These are phyloP conservation scores for Fraxinus albicans DNA, from an alignment of 305 asterid species.

Conservation along the genomic window DNA sequence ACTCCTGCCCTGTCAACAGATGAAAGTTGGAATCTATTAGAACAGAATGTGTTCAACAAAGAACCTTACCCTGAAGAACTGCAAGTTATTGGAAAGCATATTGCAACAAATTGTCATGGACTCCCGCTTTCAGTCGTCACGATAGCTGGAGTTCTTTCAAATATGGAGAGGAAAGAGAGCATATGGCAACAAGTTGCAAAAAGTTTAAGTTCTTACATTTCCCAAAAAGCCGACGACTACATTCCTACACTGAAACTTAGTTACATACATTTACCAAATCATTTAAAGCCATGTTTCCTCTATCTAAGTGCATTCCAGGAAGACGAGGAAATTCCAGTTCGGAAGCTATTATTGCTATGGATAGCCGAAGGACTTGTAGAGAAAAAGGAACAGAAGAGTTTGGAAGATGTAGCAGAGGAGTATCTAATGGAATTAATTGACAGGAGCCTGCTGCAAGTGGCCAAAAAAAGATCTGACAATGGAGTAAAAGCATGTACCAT, in stretches of 20 bases:
- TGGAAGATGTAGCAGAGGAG: not conserved
- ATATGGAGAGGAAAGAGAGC: not conserved
- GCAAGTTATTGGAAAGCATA: not conserved
- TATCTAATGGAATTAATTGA: not conserved
- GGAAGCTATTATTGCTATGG: not conserved
- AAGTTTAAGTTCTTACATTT: too few relatives aligned
- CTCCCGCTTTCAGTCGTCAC: slow-evolving; percentile 6
- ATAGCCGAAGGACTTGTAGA: not conserved
- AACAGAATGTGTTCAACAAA: not conserved
- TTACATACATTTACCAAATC: slow-evolving; percentile 7
- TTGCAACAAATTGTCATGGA: slow-evolving; percentile 4
- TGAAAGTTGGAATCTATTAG: not conserved
- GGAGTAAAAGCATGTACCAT: not conserved
- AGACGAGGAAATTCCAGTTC: not conserved
- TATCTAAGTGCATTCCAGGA: slow-evolving; percentile 9
- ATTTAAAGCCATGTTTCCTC: slow-evolving; percentile 5
- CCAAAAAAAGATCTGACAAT: not conserved
- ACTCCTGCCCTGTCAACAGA: not conserved
- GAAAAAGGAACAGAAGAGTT: not conserved
- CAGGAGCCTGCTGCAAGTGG: not conserved
- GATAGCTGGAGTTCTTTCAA: not conserved
- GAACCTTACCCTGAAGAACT: not conserved
- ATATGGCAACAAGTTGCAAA: not conserved
- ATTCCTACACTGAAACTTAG: not conserved
- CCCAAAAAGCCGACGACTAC: not conserved